Conservation (phyloP, 129 eudicot genomes). For the Arctium minus region DNA sequence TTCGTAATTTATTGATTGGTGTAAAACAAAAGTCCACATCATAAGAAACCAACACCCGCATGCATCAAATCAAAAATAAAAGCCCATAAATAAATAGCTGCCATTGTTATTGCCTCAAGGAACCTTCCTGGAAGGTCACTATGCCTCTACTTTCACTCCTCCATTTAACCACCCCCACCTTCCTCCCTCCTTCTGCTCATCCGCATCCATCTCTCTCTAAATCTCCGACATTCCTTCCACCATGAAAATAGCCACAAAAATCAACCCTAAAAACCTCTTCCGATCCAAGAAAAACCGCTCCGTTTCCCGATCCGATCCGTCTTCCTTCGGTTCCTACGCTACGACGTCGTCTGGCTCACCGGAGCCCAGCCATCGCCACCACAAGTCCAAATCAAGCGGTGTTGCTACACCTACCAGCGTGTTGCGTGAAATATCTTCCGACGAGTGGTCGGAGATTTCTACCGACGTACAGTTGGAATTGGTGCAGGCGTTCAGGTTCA, state of each 20-base stretch:
- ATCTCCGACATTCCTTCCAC: not conserved
- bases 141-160: not conserved
- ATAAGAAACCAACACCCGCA: conserved; percentile 4
- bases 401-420: conserved; percentile 55
- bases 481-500: conserved; percentile 58
- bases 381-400: conserved; percentile 15
- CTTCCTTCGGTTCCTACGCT: conserved; percentile 42
- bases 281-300: conserved; percentile 38
- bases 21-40: not conserved
- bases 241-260: conserved; percentile 42
- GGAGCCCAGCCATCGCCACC: conserved; percentile 7
- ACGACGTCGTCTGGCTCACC: conserved; percentile 48
- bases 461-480: conserved; percentile 32
- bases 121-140: conserved; percentile 63
- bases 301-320: conserved; percentile 45
- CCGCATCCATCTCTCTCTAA: not conserved
- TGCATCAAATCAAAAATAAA: not conserved
- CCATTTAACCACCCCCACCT: conserved; percentile 52
- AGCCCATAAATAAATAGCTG: conserved; percentile 2
- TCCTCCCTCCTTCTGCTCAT: conserved; percentile 36
- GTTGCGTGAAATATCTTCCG: conserved; percentile 31
- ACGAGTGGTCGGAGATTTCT: conserved; percentile 36
- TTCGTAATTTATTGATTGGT: not conserved
- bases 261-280: conserved; percentile 43
- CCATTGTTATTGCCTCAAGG: conserved; percentile 27